These are phyloP conservation scores for Xylaria sp. DNA, from an alignment of 2,329 filamentous ascomycete species.

Conservation along the genomic window DNA sequence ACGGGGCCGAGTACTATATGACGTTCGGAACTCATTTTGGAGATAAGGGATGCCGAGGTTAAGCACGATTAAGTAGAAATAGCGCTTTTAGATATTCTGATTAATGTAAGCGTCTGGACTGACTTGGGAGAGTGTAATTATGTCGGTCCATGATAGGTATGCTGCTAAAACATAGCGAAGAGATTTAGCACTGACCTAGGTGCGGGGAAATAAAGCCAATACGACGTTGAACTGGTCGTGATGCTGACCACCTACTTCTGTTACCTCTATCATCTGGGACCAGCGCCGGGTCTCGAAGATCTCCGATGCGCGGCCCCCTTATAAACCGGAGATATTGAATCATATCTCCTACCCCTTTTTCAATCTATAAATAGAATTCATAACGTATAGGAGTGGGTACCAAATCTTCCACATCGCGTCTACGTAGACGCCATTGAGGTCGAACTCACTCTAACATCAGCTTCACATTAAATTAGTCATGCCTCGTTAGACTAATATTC, in stretches of 20 bases:
- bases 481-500: background rate
- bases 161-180: background rate
- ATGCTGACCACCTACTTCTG: background rate
- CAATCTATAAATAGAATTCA: background rate
- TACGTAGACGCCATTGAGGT: too few species aligned
- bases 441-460: too few species aligned
- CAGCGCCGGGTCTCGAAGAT: background rate
- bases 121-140: background rate
- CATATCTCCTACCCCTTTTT: background rate
- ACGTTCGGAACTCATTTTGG: conserved; percentile 23
- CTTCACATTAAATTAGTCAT: background rate
- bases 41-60: background rate
- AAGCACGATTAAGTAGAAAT: background rate
- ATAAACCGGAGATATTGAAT: background rate
- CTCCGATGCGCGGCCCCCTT: background rate
- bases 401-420: too few species aligned
- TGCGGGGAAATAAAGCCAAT: conserved; percentile 10
- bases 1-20: conserved; percentile 31
- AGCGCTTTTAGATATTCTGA: too few species aligned
- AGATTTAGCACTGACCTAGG: background rate
- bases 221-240: background rate
- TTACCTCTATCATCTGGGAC: background rate
- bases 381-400: background rate
- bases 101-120: background rate
- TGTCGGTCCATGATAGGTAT: background rate